Evolutionary conservation across 1,139 yeast species (phyloP).

Genomic region (Kodamaea sp.): DNA sequence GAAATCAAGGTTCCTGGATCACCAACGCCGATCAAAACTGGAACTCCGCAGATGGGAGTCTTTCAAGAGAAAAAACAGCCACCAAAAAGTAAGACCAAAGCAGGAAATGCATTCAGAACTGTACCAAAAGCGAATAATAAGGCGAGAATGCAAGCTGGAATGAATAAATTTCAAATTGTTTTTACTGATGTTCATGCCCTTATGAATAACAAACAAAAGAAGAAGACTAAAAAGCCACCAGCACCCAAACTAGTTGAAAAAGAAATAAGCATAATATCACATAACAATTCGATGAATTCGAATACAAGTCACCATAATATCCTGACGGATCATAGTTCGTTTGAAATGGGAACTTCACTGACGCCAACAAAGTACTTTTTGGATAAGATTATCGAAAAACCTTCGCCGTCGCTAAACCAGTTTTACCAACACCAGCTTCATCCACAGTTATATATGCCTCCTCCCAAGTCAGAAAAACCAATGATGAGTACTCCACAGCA

Average conservation of each 20-base stretch:
- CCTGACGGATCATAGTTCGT: slow-evolving; percentile 33
- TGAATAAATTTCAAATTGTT: slow-evolving; percentile 52
- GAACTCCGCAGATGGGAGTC: slow-evolving; percentile 41
- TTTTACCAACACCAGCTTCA: slow-evolving; percentile 9
- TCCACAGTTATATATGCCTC: slow-evolving; percentile 4
- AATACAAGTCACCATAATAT: slow-evolving; percentile 12
- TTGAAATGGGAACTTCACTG: slow-evolving; percentile 35
- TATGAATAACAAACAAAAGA: slow-evolving; percentile 36
- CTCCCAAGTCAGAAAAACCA: slow-evolving; percentile 7
- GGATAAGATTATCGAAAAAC: slow-evolving; percentile 40
- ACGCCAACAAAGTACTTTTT: slow-evolving; percentile 42
- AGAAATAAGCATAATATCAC: slow-evolving; percentile 25
- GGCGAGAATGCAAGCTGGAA: slow-evolving; percentile 42
- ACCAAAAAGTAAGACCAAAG: slow-evolving; percentile 34
- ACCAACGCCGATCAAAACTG: slow-evolving; percentile 41
- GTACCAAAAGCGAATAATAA: slow-evolving; percentile 12
- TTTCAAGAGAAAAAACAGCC: slow-evolving; percentile 32
- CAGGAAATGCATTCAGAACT: slow-evolving; percentile 10
- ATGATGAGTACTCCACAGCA: slow-evolving; percentile 47
- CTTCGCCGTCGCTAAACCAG: slow-evolving; percentile 31
- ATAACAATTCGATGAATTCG: slow-evolving; percentile 25
- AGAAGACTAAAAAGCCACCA: slow-evolving; percentile 14
- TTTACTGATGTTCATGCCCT: slow-evolving; percentile 49
- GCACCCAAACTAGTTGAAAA: slow-evolving; percentile 14
- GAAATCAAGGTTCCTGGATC: slow-evolving; percentile 26